Base-by-base conservation (phyloP, 768 basidiomycete species). In the Mycena galopus region DNA sequence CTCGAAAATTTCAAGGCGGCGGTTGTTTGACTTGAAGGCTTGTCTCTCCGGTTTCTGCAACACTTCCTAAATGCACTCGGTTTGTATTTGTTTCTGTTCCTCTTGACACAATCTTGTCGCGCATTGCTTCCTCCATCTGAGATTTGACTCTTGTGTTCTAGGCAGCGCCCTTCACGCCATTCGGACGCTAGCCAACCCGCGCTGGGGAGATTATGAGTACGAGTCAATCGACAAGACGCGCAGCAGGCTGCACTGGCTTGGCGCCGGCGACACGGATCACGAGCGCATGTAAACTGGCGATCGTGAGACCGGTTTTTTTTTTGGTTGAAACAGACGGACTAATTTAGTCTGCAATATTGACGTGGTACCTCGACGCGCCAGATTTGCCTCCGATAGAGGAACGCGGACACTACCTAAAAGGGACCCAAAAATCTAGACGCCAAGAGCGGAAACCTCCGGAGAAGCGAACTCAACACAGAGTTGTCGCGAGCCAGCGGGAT, bases 131-230 rank as follows among this genome's bases (percentile, higher is more conserved):
- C 3, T 27, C 33, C n/a, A 27, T n/a, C 47, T 16, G 9, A 39
- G 2, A 7, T 5, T 16, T 35, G 29, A 33, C 35, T 37, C n/a
- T n/a, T n/a, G n/a, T n/a, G n/a, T n/a, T n/a, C n/a, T n/a, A 71
- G 69, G 69, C 17, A 71, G 69, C n/a, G 44, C 63, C 33, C 69
- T 71, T n/a, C n/a, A n/a, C n/a, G n/a, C n/a, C n/a, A n/a, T n/a
- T n/a, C n/a, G n/a, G n/a, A n/a, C n/a, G n/a, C 8, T 71, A 25
- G 63, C 63, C 33, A 51, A 42, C 19, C 63, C 69, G 6, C 69
- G 69, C 7, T 71, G 69, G 69, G 69, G 65, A 56, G 69, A 71
- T 35, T 71, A 71, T 25, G 63, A 71, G 19, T 71, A 71, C 57
- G 69, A 71, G 37, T 37, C 25, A 3, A 53, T 71, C 19, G 69